phyloP scores from a whole-genome alignment of 176 grass and related monocot genomes.

The Panicum miliaceum region DNA sequence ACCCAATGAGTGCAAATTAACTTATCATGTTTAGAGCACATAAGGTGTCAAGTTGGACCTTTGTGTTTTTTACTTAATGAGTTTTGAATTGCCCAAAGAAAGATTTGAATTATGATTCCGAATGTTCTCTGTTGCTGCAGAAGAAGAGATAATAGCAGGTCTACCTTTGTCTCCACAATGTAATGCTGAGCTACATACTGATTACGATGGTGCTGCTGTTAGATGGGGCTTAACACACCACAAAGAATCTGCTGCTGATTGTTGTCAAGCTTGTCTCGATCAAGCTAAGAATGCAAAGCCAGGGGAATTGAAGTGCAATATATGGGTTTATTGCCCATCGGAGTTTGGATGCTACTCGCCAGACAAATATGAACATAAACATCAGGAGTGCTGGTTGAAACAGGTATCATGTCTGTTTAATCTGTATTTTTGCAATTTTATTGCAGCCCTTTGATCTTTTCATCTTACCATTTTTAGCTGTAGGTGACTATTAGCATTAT shows the following conservation, averaged over 20 bases:
- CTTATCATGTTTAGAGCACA: conserved; percentile 11
- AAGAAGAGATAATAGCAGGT: conserved; percentile 89
- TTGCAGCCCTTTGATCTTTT: background rate
- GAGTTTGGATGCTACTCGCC: conserved; percentile 94
- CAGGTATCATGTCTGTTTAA: conserved; percentile 58
- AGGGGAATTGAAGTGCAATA: conserved; percentile 90
- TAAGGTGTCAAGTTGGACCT: background rate
- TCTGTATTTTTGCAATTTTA: background rate
- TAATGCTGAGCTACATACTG: conserved; percentile 78
- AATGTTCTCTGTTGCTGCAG: conserved; percentile 43
- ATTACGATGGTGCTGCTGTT: conserved; percentile 85
- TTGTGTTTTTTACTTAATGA: background rate
- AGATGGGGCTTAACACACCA: conserved; percentile 97
- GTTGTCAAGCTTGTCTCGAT: conserved; percentile 93
- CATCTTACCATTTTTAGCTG: conserved; percentile 20
- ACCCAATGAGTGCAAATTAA: conserved; percentile 5
- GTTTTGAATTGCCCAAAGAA: conserved; percentile 6
- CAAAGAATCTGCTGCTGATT: conserved; percentile 92
- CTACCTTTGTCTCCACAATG: conserved; percentile 76
- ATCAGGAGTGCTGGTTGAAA: conserved; percentile 99
- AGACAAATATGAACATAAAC: conserved; percentile 98
- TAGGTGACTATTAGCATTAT: background rate
- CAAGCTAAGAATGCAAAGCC: conserved; percentile 84
- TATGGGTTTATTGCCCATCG: conserved; percentile 99
- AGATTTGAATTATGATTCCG: conserved; percentile 7